Evolutionary conservation across 441 rosid species (phyloP).

Genomic region (Corymbia citriodora): DNA sequence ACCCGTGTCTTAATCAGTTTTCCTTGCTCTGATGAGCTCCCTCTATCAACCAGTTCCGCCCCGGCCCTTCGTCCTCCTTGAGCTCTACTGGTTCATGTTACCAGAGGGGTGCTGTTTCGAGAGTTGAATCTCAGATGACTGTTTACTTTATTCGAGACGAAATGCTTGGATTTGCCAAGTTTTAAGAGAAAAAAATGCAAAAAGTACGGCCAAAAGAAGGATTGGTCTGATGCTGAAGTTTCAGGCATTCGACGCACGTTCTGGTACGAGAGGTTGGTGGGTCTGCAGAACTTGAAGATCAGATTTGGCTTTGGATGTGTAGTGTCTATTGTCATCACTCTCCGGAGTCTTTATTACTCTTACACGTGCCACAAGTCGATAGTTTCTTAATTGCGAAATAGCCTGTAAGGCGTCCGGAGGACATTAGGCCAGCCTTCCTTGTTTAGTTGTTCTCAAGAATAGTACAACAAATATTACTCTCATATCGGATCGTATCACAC

Average conservation of each 20-base stretch:
- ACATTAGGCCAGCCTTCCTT: too few species aligned
- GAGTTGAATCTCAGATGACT: not conserved
- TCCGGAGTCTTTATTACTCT: not conserved
- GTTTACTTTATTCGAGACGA: not conserved
- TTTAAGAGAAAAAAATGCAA: not conserved
- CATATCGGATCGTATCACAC: too few species aligned
- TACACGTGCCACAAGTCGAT: too few species aligned
- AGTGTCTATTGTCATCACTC: not conserved
- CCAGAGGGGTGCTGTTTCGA: not conserved
- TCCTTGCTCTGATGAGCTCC: not conserved
- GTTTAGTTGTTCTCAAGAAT: too few species aligned
- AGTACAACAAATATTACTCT: too few species aligned
- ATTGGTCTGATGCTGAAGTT: not conserved
- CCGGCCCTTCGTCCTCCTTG: not conserved
- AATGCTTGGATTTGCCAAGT: not conserved
- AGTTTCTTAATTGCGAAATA: too few species aligned
- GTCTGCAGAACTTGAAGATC: not conserved
- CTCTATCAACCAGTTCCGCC: not conserved
- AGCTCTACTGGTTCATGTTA: not conserved
- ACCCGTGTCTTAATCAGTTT: not conserved
- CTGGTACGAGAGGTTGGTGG: not conserved
- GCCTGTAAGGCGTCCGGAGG: too few species aligned
- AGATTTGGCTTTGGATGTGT: not conserved
- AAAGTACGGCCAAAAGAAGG: not conserved
- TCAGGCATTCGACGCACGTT: not conserved